Evolutionary conservation across 2,329 filamentous ascomycete species (phyloP).

Genomic region (Paraconiothyrium sp.): DNA sequence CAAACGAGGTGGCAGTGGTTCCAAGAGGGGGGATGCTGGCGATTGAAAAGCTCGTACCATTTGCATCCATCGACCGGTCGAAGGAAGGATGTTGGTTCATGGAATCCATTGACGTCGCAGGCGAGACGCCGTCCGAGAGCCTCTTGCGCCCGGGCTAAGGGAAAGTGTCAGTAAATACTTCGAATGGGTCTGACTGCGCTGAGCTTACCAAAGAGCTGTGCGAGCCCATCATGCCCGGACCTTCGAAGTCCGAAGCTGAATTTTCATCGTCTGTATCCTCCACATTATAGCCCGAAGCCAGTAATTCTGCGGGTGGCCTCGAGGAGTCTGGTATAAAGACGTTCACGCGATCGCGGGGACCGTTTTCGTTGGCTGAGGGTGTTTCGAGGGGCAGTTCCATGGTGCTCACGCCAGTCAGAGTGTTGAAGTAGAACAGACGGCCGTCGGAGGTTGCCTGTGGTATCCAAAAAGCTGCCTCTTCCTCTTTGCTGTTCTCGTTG

Average conservation of each 20-base stretch:
- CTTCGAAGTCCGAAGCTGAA: conserved; percentile 84
- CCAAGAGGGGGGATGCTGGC: conserved; percentile 59
- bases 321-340: conserved; percentile 89
- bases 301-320: conserved; percentile 87
- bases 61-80: conserved; percentile 58
- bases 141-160: conserved; percentile 60
- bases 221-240: conserved; percentile 76
- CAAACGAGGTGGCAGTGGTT: conserved; percentile 64
- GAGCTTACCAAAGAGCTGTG: conserved; percentile 72
- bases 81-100: conserved; percentile 75
- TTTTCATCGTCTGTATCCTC: conserved; percentile 91
- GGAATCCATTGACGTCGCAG: conserved; percentile 90
- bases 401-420: conserved; percentile 91
- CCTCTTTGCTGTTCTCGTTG: conserved; percentile 70
- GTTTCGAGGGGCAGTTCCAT: conserved; percentile 95
- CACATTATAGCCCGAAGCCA: conserved; percentile 81
- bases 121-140: conserved; percentile 76
- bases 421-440: conserved; percentile 97
- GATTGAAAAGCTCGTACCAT: conserved; percentile 57
- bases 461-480: conserved; percentile 97
- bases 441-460: conserved; percentile 95
- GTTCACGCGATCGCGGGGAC: conserved; percentile 88
- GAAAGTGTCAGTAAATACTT: conserved; percentile 27
- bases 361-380: conserved; percentile 81
- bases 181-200: conserved; percentile 10